Conservation (phyloP, 345 rosid species). For the Boechera divaricarpa region DNA sequence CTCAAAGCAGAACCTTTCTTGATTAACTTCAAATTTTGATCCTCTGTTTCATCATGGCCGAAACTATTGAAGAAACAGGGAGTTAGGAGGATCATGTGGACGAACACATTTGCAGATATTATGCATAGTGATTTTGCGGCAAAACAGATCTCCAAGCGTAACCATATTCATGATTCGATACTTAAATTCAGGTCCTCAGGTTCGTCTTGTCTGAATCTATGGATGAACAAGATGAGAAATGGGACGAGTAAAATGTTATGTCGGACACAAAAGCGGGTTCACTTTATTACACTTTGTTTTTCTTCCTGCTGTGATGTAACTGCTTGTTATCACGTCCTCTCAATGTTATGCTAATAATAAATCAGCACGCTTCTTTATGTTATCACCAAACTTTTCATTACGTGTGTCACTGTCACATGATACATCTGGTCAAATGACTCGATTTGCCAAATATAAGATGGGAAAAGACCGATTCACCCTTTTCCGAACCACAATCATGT, state of each 20-base stretch:
- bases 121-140: conserved; percentile 3
- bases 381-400: conserved; percentile 39
- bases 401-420: conserved; percentile 35
- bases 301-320: conserved; percentile 25
- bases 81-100: neutral
- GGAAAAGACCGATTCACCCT: conserved; percentile 29
- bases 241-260: conserved; percentile 9
- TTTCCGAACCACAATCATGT: conserved; percentile 36
- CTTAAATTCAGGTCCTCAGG: neutral
- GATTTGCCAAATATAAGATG: conserved; percentile 24
- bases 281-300: conserved; percentile 1
- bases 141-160: neutral
- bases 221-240: conserved; percentile 15
- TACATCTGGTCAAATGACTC: conserved; percentile 23
- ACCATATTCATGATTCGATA: neutral
- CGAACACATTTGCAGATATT: neutral
- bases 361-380: conserved; percentile 32
- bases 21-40: neutral
- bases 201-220: conserved; percentile 16
- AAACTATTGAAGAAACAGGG: neutral
- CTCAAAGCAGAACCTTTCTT: conserved; percentile 24
- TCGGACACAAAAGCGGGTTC: conserved; percentile 15
- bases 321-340: conserved; percentile 33
- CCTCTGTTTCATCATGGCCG: neutral
- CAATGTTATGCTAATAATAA: conserved; percentile 37